Evolutionary conservation across 768 basidiomycete species (phyloP), one percentile per base, ranked within the genome.

Genomic region (Asterophora lycoperdoides): DNA sequence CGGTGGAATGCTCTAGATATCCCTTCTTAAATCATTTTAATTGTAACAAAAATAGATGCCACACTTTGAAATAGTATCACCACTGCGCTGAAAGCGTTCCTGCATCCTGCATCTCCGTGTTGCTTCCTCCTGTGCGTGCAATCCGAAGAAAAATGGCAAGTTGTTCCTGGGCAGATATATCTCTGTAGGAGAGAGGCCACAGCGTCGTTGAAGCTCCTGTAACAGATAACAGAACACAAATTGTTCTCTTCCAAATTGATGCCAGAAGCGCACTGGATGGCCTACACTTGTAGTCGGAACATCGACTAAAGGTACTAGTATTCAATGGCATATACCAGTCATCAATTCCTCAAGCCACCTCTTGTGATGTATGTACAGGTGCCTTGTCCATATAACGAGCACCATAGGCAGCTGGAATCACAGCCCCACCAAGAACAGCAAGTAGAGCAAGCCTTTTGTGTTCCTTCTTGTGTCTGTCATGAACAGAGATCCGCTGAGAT

Each of bases 21-120:
- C 5, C 7, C 6, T 14, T 5, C 13, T 5, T n/a, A 36, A n/a
- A 29, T 10, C 35, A 14, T 36, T n/a, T n/a, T 8, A 13, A 14
- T 36, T 4, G 7, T n/a, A 36, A 17, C 4, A n/a, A 36, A 14
- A 36, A 4, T 5, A 36, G 6, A 13, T 36, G 17, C 14, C 15
- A 5, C 15, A 68, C 70, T 63, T 62, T 18, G 64, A 67, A 10
- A 73, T 66, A 1, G 70, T 73, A n/a, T 68, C 68, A 10, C 62
- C 65, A 53, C 67, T 67, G 2, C 41, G 26, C 48, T 73, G 71
- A 51, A 75, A 74, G 5, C 61, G 41, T 44, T 73, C 70, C 46
- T 64, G 60, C 32, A 68, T 49, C 35, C 64, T 56, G 3, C 54
- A 41, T 49, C 57, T 61, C 1, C 59, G n/a, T n/a, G n/a, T n/a